These are phyloP conservation scores for Scheffersomyces parashehatae DNA, from an alignment of 1,139 yeast genomes.

Conservation along the genomic window DNA sequence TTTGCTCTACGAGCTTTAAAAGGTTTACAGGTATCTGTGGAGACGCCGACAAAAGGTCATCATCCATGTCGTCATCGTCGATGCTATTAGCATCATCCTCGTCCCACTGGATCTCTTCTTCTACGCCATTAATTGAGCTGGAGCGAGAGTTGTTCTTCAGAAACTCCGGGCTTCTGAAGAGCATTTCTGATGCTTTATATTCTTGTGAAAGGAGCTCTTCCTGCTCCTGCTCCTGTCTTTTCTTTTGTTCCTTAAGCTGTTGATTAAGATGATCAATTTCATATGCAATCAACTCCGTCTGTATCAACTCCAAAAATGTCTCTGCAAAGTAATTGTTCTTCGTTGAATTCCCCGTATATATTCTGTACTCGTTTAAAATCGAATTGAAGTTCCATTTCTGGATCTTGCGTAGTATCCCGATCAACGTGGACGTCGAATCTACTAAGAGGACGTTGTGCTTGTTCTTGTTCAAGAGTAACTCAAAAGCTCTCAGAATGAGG, in stretches of 20 bases:
- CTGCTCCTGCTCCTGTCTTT: constrained; percentile 20
- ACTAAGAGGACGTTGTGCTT: constrained; percentile 73
- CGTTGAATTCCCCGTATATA: constrained; percentile 63
- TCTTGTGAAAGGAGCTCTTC: constrained; percentile 10
- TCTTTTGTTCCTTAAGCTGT: constrained; percentile 13
- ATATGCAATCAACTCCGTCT: constrained; percentile 51
- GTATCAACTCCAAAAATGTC: constrained; percentile 73
- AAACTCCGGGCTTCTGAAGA: constrained; percentile 2
- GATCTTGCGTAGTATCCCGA: constrained; percentile 77
- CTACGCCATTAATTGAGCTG: background rate
- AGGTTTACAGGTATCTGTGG: constrained; percentile 69
- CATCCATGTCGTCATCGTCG: constrained; percentile 51
- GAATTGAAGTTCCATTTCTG: constrained; percentile 90
- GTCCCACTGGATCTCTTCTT: constrained; percentile 9
- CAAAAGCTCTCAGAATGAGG: constrained; percentile 57
- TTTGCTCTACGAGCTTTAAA: constrained; percentile 54
- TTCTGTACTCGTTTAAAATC: constrained; percentile 79
- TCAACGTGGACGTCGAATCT: constrained; percentile 77
- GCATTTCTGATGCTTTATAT: background rate
- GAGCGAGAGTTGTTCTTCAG: background rate
- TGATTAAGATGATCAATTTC: constrained; percentile 35
- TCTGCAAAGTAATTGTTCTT: constrained; percentile 78
- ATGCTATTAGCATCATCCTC: constrained; percentile 19
- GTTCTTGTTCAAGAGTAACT: constrained; percentile 58
- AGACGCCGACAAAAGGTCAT: constrained; percentile 57